A percentile compares a stretch with the other conserved stretches of the same genome.
phyloP scores from a whole-genome alignment of 371 early-diverging fungal species.

The Mortierella polycephala region DNA sequence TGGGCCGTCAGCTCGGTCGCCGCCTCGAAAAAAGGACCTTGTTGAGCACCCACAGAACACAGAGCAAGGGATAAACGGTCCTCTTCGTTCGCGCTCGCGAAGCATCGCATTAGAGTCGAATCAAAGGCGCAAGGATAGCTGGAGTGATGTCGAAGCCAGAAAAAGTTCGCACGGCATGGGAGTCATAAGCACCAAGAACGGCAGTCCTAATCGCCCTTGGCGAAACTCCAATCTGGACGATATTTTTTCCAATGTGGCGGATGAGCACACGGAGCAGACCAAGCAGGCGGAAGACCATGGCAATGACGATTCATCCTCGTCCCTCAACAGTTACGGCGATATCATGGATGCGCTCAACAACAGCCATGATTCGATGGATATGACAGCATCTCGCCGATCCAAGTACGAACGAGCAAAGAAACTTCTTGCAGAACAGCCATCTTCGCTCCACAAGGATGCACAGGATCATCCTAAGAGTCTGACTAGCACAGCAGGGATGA shows the following conservation, averaged over 20 bases:
- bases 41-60: background rate
- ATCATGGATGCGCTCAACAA: slow-evolving; percentile 34
- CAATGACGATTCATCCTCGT: slow-evolving; percentile 15
- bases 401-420: slow-evolving; percentile 24
- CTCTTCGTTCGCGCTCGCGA: slow-evolving; percentile 2
- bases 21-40: background rate
- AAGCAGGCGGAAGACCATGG: slow-evolving; percentile 17
- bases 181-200: slow-evolving; percentile 5
- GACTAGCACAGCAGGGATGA: background rate
- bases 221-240: slow-evolving; percentile 37
- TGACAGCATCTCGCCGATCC: slow-evolving; percentile 12
- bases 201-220: slow-evolving; percentile 30
- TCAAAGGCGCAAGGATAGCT: background rate
- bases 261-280: slow-evolving; percentile 5
- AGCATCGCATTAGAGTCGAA: background rate
- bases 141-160: slow-evolving; percentile 9
- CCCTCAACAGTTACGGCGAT: slow-evolving; percentile 26
- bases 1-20: background rate
- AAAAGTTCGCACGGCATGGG: background rate
- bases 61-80: background rate
- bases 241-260: slow-evolving; percentile 30
- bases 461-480: slow-evolving; percentile 1
- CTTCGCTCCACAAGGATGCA: background rate
- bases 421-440: slow-evolving; percentile 24
- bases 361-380: slow-evolving; percentile 20